Conservation (phyloP, 345 rosid species). For the Isatis tinctoria region DNA sequence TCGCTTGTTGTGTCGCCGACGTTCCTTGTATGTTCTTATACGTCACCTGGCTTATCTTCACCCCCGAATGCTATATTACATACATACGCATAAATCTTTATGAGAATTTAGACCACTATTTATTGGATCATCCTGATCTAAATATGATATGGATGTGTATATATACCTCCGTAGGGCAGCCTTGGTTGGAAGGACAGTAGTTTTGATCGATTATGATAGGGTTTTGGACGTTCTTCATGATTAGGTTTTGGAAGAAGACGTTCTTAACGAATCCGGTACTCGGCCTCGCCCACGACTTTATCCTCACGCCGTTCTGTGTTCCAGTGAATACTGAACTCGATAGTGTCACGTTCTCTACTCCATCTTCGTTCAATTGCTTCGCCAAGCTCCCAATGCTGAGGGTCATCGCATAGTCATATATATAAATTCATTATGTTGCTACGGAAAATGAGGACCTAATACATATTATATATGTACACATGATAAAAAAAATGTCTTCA, state of each 20-base stretch:
- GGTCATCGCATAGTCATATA: neutral
- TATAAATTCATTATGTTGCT: neutral
- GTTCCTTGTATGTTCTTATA: constrained; percentile 65
- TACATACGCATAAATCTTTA: neutral
- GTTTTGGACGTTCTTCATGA: constrained; percentile 40
- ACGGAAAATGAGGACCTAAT: neutral
- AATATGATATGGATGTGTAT: neutral
- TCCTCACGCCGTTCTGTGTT: constrained; percentile 31
- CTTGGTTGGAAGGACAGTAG: constrained; percentile 43
- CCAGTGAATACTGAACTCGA: constrained; percentile 26
- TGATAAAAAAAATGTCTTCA: neutral
- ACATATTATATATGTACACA: neutral
- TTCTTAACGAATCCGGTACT: constrained; percentile 42
- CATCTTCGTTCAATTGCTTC: constrained; percentile 19
- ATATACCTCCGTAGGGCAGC: constrained; percentile 45
- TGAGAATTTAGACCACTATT: neutral
- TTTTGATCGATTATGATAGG: constrained; percentile 59
- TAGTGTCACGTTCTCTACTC: constrained; percentile 33
- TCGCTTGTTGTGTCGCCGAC: constrained; percentile 49
- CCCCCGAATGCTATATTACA: constrained; percentile 54
- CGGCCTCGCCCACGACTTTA: constrained; percentile 47
- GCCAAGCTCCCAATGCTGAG: constrained; percentile 29
- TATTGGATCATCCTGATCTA: neutral
- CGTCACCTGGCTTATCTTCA: constrained; percentile 53
- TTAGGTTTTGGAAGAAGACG: constrained; percentile 29